A percentile compares a stretch with the other conserved stretches of the same genome.
Evolutionary conservation across 805 yeast species (phyloP).

Genomic region (Starmerella potacharoeniae): DNA sequence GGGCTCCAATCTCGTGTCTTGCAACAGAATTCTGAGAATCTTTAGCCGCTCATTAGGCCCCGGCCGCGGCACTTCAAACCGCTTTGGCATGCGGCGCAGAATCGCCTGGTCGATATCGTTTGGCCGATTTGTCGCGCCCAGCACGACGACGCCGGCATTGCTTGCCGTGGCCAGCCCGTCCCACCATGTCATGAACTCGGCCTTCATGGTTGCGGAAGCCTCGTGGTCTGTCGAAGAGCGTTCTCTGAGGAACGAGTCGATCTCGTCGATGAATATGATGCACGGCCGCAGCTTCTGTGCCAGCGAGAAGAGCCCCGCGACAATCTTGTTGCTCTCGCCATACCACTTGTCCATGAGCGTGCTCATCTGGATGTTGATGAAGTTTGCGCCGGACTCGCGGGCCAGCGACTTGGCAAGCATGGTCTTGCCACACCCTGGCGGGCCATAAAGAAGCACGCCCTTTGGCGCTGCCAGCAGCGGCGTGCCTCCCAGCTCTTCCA

Average conservation of each 20-base stretch:
- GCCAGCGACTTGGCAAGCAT: slow-evolving; percentile 96
- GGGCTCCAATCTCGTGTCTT: slow-evolving; percentile 50
- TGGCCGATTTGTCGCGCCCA: slow-evolving; percentile 93
- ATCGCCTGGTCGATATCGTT: slow-evolving; percentile 87
- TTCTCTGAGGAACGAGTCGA: slow-evolving; percentile 85
- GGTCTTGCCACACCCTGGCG: slow-evolving; percentile 97
- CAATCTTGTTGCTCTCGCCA: slow-evolving; percentile 89
- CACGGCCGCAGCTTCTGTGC: slow-evolving; percentile 89
- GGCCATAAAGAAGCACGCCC: slow-evolving; percentile 86
- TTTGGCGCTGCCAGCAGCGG: slow-evolving; percentile 75
- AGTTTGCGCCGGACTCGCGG: slow-evolving; percentile 80
- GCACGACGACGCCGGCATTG: slow-evolving; percentile 66
- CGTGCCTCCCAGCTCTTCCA: slow-evolving; percentile 44
- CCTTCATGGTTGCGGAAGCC: slow-evolving; percentile 86
- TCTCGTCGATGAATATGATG: slow-evolving; percentile 90
- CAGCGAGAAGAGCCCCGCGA: slow-evolving; percentile 81
- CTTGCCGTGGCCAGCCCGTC: slow-evolving; percentile 62
- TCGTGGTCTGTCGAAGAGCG: slow-evolving; percentile 81
- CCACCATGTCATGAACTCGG: slow-evolving; percentile 97
- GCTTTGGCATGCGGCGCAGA: slow-evolving; percentile 83
- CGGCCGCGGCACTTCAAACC: slow-evolving; percentile 71
- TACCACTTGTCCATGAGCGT: slow-evolving; percentile 95
- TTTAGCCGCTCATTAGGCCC: slow-evolving; percentile 51
- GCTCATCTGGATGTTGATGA: slow-evolving; percentile 84
- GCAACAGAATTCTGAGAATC: slow-evolving; percentile 57